A percentile compares a stretch with the other conserved stretches of the same genome.
Evolutionary conservation across 495 filamentous ascomycete genomes (phyloP).

Genomic region (Tuber calosporum): DNA sequence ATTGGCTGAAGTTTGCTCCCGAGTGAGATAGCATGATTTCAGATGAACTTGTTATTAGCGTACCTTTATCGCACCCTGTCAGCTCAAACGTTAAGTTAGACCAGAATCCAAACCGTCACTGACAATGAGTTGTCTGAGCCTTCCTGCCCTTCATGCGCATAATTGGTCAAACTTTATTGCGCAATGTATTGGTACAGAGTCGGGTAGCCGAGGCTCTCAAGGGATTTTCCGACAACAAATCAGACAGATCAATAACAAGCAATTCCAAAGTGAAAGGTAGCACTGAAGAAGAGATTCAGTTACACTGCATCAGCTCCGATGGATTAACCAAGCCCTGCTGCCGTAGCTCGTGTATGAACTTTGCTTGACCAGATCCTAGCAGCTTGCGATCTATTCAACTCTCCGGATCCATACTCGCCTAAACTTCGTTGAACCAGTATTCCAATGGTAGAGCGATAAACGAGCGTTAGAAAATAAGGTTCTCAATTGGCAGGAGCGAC

Average conservation of each 20-base stretch:
- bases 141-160: not conserved
- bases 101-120: not conserved
- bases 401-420: not conserved
- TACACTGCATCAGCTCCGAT: not conserved
- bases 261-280: not conserved
- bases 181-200: not conserved
- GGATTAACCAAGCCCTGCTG: not conserved
- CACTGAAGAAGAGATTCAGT: not conserved
- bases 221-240: not conserved
- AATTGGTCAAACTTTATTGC: not conserved
- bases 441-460: not conserved
- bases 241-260: not conserved
- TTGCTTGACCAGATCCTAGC: not conserved
- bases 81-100: not conserved
- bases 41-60: not conserved
- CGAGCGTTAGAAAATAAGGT: not conserved
- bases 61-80: not conserved
- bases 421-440: not conserved
- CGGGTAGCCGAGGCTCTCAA: not conserved
- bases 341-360: not conserved
- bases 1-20: not conserved
- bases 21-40: not conserved
- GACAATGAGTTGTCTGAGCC: not conserved
- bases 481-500: not conserved
- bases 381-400: not conserved